Percentiles rank a stretch among this genome's conserved stretches.
These are phyloP conservation scores for Prunus campanulata DNA, from an alignment of 306 rosid genomes.

Conservation along the genomic window DNA sequence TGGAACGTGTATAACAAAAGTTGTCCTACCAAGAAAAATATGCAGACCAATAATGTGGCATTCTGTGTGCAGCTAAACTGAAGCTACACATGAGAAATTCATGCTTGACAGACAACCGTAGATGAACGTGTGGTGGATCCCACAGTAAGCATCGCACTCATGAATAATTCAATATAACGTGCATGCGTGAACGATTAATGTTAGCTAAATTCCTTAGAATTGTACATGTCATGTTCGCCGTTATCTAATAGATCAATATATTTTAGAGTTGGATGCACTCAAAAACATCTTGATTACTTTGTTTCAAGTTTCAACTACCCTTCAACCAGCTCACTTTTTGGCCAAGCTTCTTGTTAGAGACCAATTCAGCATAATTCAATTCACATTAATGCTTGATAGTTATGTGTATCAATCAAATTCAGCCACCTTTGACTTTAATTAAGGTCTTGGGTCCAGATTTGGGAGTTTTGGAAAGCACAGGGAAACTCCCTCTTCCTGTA, in stretches of 20 bases:
- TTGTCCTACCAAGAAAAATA: too few species aligned
- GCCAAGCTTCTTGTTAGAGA: constrained; percentile 2
- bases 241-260: not conserved
- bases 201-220: not conserved
- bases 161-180: not conserved
- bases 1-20: too few species aligned
- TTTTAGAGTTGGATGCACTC: not conserved
- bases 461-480: not conserved
- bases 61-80: too few species aligned
- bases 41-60: too few species aligned
- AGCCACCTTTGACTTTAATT: not conserved
- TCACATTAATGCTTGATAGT: not conserved
- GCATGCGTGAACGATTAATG: not conserved
- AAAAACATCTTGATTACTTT: constrained; percentile 28
- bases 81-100: too few species aligned
- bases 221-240: not conserved
- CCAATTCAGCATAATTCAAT: constrained; percentile 5
- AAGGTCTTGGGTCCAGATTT: constrained; percentile 8
- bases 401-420: not conserved
- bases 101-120: not conserved
- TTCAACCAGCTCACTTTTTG: constrained; percentile 6
- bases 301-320: constrained; percentile 36
- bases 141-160: not conserved
- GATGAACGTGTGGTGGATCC: not conserved
- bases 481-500: not conserved